Base-by-base conservation (phyloP, 768 basidiomycete species). In the Leucocoprinus sp. region DNA sequence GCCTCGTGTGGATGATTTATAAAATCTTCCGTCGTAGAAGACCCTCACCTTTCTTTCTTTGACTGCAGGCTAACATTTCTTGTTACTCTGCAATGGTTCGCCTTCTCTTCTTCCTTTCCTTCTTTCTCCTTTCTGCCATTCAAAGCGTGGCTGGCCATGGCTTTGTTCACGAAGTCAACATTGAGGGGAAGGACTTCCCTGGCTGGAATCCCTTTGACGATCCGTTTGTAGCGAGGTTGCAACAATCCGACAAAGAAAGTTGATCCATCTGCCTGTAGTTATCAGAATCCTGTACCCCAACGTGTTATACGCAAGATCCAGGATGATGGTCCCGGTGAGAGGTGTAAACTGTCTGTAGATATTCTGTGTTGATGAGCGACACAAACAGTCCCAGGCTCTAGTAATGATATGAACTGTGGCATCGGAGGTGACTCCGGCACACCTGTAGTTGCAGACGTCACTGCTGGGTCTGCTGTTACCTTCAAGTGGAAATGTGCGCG, bases 11-110 rank as follows among this genome's bases (percentile, higher is more conserved):
- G 18, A 23, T 33, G 38, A n/a, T 41, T 33, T 47, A 47, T 47
- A 47, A 33, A 24, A 17, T 17, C 26, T 19, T 36, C 76, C 56
- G 70, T 75, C 14, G 60, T 63, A 37, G 60, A 59, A 15, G 15
- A 21, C n/a, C 34, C 33, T 29, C 18, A 24, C n/a, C 92, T 75
- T 92, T 33, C 97, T 98, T 69, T 96, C 93, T 19, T 75, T 97
- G 50, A 93, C 95, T 15, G 96, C 97, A 31, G 37, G 24, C 5
- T 12, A n/a, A 19, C 21, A 93, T 1, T 75, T 92, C 34, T 97
- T 97, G 69, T 96, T 97, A 50, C 93, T 15, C 97, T 97, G 36
- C 93, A 97, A 49, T 50, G 50, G 12, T 35, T 49, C 28, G 39
- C 14, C 28, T 43, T 38, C 37, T 53, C 48, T 45, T 50, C 40